Base-by-base conservation (phyloP, 148 eudicot species). In the Rhododendron kiyosumense region DNA sequence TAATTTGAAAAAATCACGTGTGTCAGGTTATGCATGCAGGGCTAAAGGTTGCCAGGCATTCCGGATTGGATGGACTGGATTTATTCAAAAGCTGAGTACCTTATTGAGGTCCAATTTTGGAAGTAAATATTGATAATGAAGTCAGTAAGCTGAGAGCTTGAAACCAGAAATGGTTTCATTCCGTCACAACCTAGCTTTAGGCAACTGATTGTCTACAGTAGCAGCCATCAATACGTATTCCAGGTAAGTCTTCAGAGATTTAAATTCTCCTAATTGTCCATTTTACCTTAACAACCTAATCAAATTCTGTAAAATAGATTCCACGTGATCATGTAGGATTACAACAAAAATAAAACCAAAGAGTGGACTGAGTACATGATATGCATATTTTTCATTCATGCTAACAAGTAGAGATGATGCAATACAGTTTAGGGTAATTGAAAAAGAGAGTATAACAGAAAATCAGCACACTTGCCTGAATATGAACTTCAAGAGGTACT, bases 401-500 rank as follows among this genome's bases (percentile, higher is more conserved):
- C 52, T 24, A 78, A 48, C 17, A 7, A n/a, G 36, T 30, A 77
- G 48, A 26, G 34, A 65, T 26, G 57, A n/a, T 69, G 22, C n/a
- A 69, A 4, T 71, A 32, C 4, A 84, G 61, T 69, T 54, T 18
- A 52, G 73, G 4, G 78, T 38, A 77, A 32, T 54, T 22, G 34
- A 34, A 57, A 75, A 5, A 84, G 18, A 32, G 48, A 84, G 34
- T 75, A 83, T 38, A 52, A 79, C 52, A 48, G 24, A 79, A 67
- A 34, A 79, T 38, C 49, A 38, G 54, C 34, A 69, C 76, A 90
- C 92, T 88, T 90, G 85, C 96, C 98, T 97, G 99, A 88, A 97
- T 97, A 88, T 97, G 99, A 88, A 95, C 99, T 93, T 97, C 99
- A 65, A 97, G 96, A 15, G 99, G 98, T 83, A 97, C 99, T 81